Conservation (phyloP, 108 stramenopile genomes). For the Cylindrotheca closterium region DNA sequence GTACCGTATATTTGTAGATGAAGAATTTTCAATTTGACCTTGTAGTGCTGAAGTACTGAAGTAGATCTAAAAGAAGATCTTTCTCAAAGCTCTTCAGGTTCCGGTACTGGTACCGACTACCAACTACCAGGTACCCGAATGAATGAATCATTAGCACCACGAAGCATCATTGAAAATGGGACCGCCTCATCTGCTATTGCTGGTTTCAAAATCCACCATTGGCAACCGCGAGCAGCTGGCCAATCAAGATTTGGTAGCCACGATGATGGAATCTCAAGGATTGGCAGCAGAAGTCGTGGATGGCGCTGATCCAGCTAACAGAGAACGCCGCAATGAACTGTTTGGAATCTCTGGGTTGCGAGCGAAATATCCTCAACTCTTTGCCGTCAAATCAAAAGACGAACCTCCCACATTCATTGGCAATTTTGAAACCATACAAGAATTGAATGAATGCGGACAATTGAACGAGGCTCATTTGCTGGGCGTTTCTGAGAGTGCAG, state of each 20-base stretch:
- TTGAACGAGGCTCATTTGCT: background rate
- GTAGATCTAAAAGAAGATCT: too few species aligned
- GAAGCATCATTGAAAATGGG: background rate
- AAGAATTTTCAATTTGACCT: too few species aligned
- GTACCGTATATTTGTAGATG: too few species aligned
- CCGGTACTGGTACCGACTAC: too few species aligned
- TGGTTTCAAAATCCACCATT: constrained; percentile 1
- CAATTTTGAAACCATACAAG: constrained; percentile 14
- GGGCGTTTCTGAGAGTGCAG: background rate
- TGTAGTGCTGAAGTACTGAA: too few species aligned
- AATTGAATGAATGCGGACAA: constrained; percentile 15
- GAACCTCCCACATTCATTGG: constrained; percentile 13
- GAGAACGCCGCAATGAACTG: constrained; percentile 41
- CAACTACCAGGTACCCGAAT: too few species aligned
- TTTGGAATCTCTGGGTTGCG: constrained; percentile 53
- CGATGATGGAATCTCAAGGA: constrained; percentile 18
- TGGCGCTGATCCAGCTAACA: constrained; percentile 44
- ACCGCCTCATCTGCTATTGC: background rate
- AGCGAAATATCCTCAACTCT: constrained; percentile 75
- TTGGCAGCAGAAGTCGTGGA: constrained; percentile 28
- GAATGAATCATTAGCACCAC: too few species aligned
- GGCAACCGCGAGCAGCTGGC: constrained; percentile 29
- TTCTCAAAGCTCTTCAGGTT: too few species aligned
- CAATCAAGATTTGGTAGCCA: constrained; percentile 31
- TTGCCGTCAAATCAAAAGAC: constrained; percentile 38